Base-by-base conservation (phyloP, 2,329 filamentous ascomycete species). In the Fusarium paranaense region DNA sequence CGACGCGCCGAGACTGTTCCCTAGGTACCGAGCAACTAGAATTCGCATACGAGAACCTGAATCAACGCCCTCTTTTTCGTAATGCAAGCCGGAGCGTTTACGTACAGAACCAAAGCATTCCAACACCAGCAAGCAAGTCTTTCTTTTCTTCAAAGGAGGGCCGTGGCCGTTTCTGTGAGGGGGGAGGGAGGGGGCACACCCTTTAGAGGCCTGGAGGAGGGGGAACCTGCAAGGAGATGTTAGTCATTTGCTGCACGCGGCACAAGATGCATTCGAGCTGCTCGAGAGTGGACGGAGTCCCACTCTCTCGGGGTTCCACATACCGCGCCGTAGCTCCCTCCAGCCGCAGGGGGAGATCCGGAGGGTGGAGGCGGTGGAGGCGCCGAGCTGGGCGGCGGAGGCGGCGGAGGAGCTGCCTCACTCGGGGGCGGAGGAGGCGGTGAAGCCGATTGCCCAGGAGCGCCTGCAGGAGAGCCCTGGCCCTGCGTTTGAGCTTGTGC, bases 321-420 rank as follows among this genome's bases (percentile, higher is more conserved):
- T 89, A 93, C 92, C 77, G 91, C 87, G 76, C 89, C 90, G 80
- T 94, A 95, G 57, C 87, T 85, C 59, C 86, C 84, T 42, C 66
- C 69, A 40, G 66, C 63, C 50, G 80, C 80, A 65, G 88, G 87
- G n/a, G 88, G 86, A 56, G 88, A 83, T 47, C 88, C 87, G 35
- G 70, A 71, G 40, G 71, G 70, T 10, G 83, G 82, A 52, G 82
- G 81, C 1, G 83, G 90, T 13, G 91, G 91, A 33, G 90, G 90
- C 38, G 88, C 84, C 66, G 89, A 81, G 64, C 83, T 87, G 30
- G 87, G 85, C 38, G 89, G 88, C 56, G 89, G 88, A 5, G 90
- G 90, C 22, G 91, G 90, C 20, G 91, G 91, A 14, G 92, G 91
- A 62, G 90, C 89, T 64, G 90, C 87, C 74, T 90, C 89, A 69